phyloP scores from a whole-genome alignment of 805 yeast species.

The Barnettozyma pratensis region DNA sequence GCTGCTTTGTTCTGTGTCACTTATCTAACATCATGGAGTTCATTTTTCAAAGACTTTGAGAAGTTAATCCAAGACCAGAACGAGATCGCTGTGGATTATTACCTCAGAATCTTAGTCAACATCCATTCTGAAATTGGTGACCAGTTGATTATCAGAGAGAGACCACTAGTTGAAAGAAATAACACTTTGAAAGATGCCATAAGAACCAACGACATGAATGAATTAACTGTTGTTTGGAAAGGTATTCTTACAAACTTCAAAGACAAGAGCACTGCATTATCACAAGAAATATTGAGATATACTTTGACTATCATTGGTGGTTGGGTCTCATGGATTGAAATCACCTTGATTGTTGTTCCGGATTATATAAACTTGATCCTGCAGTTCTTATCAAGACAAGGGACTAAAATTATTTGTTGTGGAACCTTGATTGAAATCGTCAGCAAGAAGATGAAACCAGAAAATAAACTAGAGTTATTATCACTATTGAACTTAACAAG shows the following conservation, averaged over 20 bases:
- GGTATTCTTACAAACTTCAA: conserved; percentile 41
- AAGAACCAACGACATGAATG: conserved; percentile 68
- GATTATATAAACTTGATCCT: conserved; percentile 37
- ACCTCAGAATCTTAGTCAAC: conserved; percentile 62
- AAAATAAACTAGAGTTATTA: conserved; percentile 58
- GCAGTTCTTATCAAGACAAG: conserved; percentile 51
- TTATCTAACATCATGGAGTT: conserved; percentile 44
- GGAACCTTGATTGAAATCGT: conserved; percentile 58
- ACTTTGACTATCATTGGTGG: conserved; percentile 68
- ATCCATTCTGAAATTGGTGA: conserved; percentile 94
- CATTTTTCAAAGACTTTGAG: conserved; percentile 46
- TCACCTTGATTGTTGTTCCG: conserved; percentile 19
- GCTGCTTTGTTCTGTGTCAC: conserved; percentile 45
- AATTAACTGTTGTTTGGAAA: conserved; percentile 64
- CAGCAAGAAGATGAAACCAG: conserved; percentile 73
- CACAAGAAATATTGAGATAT: conserved; percentile 48
- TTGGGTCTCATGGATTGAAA: conserved; percentile 82
- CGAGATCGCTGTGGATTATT: conserved; percentile 49
- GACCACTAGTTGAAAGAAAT: conserved; percentile 58
- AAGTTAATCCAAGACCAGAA: conserved; percentile 28
- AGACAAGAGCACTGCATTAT: conserved; percentile 23
- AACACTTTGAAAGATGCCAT: conserved; percentile 75
- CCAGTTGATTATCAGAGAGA: conserved; percentile 70
- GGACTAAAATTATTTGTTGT: conserved; percentile 22
- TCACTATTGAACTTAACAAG: conserved; percentile 62